phyloP scores from a whole-genome alignment of 1,139 yeast species.

The Pichia norvegensis region DNA sequence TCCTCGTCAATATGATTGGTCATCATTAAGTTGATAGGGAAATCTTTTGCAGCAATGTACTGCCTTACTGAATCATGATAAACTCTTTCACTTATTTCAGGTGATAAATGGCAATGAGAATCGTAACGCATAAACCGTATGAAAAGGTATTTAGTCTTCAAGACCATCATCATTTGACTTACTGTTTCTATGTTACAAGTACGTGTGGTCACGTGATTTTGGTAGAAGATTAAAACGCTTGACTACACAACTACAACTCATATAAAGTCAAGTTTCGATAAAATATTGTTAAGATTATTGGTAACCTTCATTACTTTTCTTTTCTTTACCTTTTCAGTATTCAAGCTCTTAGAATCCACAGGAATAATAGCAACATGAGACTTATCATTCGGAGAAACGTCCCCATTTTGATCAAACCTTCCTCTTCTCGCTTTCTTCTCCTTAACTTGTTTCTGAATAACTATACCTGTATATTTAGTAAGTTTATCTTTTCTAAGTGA shows the following conservation, averaged over 20 bases:
- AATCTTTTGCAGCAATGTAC: conserved; percentile 1
- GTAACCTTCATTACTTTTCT: conserved; percentile 1
- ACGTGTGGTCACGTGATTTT: background rate
- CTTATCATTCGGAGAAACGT: background rate
- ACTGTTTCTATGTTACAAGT: background rate
- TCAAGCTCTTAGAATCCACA: background rate
- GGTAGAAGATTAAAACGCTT: too few relatives aligned
- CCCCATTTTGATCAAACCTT: background rate
- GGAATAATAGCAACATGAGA: background rate
- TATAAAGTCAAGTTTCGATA: background rate
- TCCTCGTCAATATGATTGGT: conserved; percentile 45
- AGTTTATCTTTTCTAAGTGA: background rate
- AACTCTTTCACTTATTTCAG: conserved; percentile 16
- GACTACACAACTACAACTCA: too few relatives aligned
- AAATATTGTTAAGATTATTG: background rate
- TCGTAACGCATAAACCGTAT: conserved; percentile 31
- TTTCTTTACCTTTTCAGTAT: background rate
- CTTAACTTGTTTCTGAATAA: background rate
- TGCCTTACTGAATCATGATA: conserved; percentile 6
- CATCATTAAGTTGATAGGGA: conserved; percentile 41
- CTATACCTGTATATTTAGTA: background rate
- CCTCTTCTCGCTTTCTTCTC: conserved; percentile 2
- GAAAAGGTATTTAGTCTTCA: background rate
- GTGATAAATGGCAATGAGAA: conserved; percentile 58
- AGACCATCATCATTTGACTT: too few relatives aligned